Evolutionary conservation across 2,329 filamentous ascomycete species (phyloP), one percentile per base, ranked within the genome.

Genomic region (Colletotrichum agaves): DNA sequence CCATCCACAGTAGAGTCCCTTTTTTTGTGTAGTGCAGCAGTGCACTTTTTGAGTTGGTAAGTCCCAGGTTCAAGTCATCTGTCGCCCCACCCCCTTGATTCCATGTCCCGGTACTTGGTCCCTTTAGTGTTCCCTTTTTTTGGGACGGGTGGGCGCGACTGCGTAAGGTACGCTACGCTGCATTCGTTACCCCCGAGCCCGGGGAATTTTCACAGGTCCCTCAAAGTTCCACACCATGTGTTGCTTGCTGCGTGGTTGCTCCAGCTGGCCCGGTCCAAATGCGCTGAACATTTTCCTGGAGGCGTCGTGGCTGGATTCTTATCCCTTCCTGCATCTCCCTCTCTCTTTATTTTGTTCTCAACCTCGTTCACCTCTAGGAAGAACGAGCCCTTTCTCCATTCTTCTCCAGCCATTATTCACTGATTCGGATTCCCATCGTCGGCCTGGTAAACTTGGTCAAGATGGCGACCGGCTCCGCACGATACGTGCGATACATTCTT

Each of bases 401-500:
- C 62, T 70, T 60, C 58, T 67, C 65, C 61, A 44, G 35, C 61
- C 35, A 37, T 49, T 69, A 37, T 59, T 46, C 23, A 27, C 13
- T 27, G 21, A 44, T 7, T 49, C 13, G 13, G 39, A 17, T 33
- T 55, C 55, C 39, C 41, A 65, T 63, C 50, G 19, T 58, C 52
- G 62, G 33, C 61, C 47, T 66, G 47, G 35, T 43, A 62, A 61
- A 49, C 61, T 49, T 62, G 69, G 71, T 73, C 75, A 82, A 72
- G 75, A 87, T 86, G 84, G 90, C 90, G 81, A 87, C 89, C 68
- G 90, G 90, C 77, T 90, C 88, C 73, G 88, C 90, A 80, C 90
- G 92, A 81, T 93, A 93, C 75, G 82, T 90, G 85, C 88, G 89
- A 85, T 91, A 90, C 80, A 85, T 97, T 78, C 85, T 96, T 77